These are phyloP conservation scores for Aspergillus clavatus DNA, from an alignment of 2,329 filamentous ascomycete species.

Conservation along the genomic window DNA sequence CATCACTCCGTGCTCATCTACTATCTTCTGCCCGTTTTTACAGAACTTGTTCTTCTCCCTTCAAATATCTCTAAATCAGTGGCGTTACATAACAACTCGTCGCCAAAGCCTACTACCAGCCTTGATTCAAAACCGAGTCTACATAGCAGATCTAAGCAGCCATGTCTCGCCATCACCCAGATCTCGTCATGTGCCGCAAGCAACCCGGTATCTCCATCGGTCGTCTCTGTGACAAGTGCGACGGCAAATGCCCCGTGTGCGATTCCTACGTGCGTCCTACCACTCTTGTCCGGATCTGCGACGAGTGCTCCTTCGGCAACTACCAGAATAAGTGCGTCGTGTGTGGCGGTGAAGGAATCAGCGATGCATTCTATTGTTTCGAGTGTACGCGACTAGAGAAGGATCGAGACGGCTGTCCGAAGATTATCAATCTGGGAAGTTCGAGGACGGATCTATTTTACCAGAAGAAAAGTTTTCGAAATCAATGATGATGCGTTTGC, in stretches of 20 bases:
- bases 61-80: not conserved
- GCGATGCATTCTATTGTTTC: constrained; percentile 98
- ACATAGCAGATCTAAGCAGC: constrained; percentile 20
- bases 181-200: constrained; percentile 99
- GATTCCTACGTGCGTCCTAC: constrained; percentile 98
- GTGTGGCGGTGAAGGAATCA: constrained; percentile 96
- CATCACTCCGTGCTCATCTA: not conserved
- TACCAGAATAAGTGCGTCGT: constrained; percentile 99
- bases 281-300: constrained; percentile 95
- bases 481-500: constrained; percentile 32
- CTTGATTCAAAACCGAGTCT: not conserved
- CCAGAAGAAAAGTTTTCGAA: constrained; percentile 60
- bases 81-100: not conserved
- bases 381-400: constrained; percentile 97
- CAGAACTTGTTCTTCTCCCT: not conserved
- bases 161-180: constrained; percentile 95
- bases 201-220: constrained; percentile 96
- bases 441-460: constrained; percentile 87
- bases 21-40: not conserved
- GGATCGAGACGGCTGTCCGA: constrained; percentile 93
- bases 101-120: not conserved
- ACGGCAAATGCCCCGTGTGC: constrained; percentile 98
- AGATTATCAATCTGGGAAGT: constrained; percentile 98
- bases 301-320: constrained; percentile 99
- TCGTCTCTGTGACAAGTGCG: constrained; percentile 98